phyloP scores from a whole-genome alignment of 2,329 filamentous ascomycete species.

The Pseudopyrenochaeta lycopersici region DNA sequence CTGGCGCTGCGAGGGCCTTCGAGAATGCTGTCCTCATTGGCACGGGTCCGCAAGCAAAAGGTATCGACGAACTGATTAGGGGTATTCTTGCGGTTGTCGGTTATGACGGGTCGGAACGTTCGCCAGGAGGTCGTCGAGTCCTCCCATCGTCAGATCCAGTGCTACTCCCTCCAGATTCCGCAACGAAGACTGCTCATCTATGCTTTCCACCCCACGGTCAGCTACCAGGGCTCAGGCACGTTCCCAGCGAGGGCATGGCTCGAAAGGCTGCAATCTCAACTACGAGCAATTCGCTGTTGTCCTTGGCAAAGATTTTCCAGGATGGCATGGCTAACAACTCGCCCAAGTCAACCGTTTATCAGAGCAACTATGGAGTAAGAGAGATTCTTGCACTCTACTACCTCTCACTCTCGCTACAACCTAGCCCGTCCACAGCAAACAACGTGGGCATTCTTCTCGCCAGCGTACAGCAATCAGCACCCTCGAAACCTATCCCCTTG shows the following conservation, averaged over 20 bases:
- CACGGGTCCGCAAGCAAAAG: conserved; percentile 73
- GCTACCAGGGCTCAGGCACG: conserved; percentile 79
- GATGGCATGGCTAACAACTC: conserved; percentile 86
- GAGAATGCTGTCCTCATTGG: conserved; percentile 95
- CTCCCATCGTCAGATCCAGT: conserved; percentile 67
- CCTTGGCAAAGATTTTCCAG: conserved; percentile 96
- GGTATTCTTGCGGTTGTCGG: conserved; percentile 76
- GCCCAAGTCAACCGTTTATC: conserved; percentile 61
- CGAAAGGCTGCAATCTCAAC: conserved; percentile 86
- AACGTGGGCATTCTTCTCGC: conserved; percentile 98
- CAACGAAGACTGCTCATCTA: conserved; percentile 80
- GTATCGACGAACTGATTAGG: conserved; percentile 80
- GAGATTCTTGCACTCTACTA: conserved; percentile 97
- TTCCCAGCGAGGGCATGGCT: conserved; percentile 72
- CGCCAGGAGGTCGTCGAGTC: conserved; percentile 37
- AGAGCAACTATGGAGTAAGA: conserved; percentile 77
- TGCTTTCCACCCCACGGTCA: conserved; percentile 81
- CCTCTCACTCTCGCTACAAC: conserved; percentile 89
- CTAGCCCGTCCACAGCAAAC: conserved; percentile 96
- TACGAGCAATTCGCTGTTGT: conserved; percentile 93
- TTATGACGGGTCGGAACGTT: conserved; percentile 49
- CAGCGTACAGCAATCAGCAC: conserved; percentile 78
- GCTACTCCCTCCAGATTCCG: conserved; percentile 82
- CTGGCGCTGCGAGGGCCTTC: conserved; percentile 84
- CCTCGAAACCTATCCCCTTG: conserved; percentile 54